Base-by-base conservation (phyloP, 176 grass and related monocot species). In the Raddia distichophylla region DNA sequence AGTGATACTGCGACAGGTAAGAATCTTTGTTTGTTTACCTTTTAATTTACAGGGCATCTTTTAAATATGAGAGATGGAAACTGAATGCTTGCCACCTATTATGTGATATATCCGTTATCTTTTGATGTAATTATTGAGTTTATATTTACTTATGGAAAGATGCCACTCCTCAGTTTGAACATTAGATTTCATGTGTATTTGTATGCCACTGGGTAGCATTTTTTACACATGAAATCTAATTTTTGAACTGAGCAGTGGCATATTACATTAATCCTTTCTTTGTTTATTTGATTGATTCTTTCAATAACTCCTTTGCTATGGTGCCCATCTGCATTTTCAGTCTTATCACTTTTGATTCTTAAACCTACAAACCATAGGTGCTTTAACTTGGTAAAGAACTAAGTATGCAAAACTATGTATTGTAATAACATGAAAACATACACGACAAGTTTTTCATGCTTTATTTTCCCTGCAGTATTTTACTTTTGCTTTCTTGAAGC, bases 1-100 rank as follows among this genome's bases (percentile, higher is more conserved):
- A 84, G 95, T 98, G 83, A 91, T 98, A 72, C 73, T 98, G 67
- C 88, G 95, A 50, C 92, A 98, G 95, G 95, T 98, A 70, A 70
- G 80, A 71, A 1, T 73, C 17, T 50, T 51, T 73, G 51, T 86
- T 69, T 49, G 35, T 44, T 77, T 74, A 19, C 14, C 44, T 67
- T 64, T 49, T 42, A 49, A 37, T 54, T 56, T 37, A 40, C 7
- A 7, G 20, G 14, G 6, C 14, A 51, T 45, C 20, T 71, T 46
- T 27, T 45, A 45, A 42, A 47, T 17, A 47, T 47, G 10, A 47
- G 53, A 22, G 32, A 16, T 15, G 59, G 57, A 61, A 70, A 52
- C 7, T 82, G 57, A 57, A 56, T 80, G 17, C 55, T 47, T 70
- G 14, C 64, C 27, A 57, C 18, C 53, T 80, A 37, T 63, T 45